Evolutionary conservation across 257 asterid species (phyloP).

Genomic region (Nicotiana tomentosiformis): DNA sequence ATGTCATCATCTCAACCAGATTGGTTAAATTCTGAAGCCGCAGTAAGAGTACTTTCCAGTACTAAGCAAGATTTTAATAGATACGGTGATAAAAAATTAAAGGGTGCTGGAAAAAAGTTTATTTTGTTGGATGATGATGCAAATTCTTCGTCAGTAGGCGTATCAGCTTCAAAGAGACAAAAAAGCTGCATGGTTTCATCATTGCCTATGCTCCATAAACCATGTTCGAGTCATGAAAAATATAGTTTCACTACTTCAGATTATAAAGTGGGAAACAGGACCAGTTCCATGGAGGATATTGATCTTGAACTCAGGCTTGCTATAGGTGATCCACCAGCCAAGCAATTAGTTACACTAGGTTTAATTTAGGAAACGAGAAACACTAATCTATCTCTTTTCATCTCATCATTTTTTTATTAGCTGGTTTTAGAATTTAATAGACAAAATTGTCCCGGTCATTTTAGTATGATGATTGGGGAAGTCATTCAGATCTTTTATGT

Average conservation of each 20-base stretch:
- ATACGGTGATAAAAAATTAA: too few species aligned
- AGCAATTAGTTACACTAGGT: background rate
- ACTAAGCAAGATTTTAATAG: too few species aligned
- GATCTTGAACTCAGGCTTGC: conserved; percentile 74
- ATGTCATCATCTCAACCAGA: too few species aligned
- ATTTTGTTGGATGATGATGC: background rate
- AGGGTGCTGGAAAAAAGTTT: background rate
- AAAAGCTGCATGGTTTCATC: conserved; percentile 12
- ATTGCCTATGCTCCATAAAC: conserved; percentile 9
- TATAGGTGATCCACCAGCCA: conserved; percentile 34
- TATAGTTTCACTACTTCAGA: conserved; percentile 5
- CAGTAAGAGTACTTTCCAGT: too few species aligned
- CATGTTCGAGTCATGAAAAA: conserved; percentile 10
- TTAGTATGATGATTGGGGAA: background rate
- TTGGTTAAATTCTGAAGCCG: too few species aligned
- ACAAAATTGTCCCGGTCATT: background rate
- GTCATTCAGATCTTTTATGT: background rate
- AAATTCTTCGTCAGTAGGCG: background rate
- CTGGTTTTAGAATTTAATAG: background rate
- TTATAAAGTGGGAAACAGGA: background rate
- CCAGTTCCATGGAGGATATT: conserved; percentile 32
- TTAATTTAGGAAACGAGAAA: background rate
- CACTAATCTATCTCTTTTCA: background rate
- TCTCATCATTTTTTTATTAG: background rate
- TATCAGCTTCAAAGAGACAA: conserved; percentile 22